phyloP scores from a whole-genome alignment of 208 protist species.

The Vickermania spadyakhi region DNA sequence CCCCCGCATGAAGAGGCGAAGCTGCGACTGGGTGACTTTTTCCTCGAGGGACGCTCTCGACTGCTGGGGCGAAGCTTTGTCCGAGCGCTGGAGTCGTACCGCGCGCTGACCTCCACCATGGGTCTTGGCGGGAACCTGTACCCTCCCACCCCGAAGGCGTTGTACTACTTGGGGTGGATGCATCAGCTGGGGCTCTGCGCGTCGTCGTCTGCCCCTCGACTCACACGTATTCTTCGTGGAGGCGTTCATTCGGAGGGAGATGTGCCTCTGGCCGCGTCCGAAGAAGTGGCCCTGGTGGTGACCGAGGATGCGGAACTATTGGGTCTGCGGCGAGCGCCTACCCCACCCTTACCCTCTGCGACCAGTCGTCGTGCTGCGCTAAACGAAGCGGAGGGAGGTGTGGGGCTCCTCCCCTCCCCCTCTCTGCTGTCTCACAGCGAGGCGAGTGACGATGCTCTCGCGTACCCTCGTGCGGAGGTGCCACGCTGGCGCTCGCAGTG shows the following conservation, averaged over 20 bases:
- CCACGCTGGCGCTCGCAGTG: not conserved
- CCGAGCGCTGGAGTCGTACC: constrained; percentile 50
- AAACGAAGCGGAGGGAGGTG: not conserved
- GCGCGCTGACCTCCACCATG: constrained; percentile 17
- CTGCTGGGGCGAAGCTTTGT: constrained; percentile 32
- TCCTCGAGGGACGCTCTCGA: constrained; percentile 48
- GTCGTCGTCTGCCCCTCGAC: not conserved
- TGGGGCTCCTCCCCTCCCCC: too few relatives aligned
- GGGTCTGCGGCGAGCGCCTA: not conserved
- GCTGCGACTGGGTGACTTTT: constrained; percentile 61
- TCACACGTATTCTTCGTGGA: not conserved
- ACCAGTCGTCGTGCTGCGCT: too few relatives aligned
- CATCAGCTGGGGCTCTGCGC: not conserved
- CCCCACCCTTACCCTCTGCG: not conserved
- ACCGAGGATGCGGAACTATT: not conserved
- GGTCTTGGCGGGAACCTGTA: constrained; percentile 46
- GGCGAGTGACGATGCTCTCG: not conserved
- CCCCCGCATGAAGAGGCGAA: constrained; percentile 19
- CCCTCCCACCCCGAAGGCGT: constrained; percentile 57
- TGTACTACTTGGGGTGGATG: constrained; percentile 19
- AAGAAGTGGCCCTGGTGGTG: not conserved
- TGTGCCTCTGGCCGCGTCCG: not conserved
- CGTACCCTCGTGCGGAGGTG: not conserved
- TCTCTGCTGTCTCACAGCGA: too few relatives aligned
- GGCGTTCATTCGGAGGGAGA: not conserved